phyloP scores from a whole-genome alignment of 257 asterid species.

The Ligustrum vulgare region DNA sequence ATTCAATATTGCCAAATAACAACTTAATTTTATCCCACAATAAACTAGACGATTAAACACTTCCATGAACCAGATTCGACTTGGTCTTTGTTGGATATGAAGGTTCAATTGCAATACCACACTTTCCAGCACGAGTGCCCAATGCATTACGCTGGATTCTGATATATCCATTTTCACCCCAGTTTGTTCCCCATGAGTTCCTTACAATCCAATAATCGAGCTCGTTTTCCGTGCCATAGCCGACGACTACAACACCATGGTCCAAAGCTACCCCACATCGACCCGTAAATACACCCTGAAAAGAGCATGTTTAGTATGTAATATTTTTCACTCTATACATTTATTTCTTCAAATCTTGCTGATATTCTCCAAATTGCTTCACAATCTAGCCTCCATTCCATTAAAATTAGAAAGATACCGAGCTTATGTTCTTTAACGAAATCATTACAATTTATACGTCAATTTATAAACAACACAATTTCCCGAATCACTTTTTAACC shows the following conservation, averaged over 20 bases:
- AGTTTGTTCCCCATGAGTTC: constrained; percentile 77
- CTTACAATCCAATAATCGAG: constrained; percentile 72
- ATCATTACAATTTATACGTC: too few relatives aligned
- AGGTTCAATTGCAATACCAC: constrained; percentile 70
- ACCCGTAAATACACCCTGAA: constrained; percentile 65
- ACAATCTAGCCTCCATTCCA: constrained; percentile 29
- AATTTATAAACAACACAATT: too few relatives aligned
- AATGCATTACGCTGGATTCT: constrained; percentile 50
- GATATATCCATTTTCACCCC: constrained; percentile 83
- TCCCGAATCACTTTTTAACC: too few relatives aligned
- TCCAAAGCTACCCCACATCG: constrained; percentile 57
- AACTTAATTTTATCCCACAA: not conserved
- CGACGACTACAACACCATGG: constrained; percentile 83
- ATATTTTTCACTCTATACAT: not conserved
- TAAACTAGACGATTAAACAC: not conserved
- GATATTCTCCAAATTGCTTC: too few relatives aligned
- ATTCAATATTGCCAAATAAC: not conserved
- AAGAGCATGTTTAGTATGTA: not conserved
- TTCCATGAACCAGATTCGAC: constrained; percentile 7
- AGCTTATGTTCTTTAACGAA: too few relatives aligned
- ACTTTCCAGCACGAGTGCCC: constrained; percentile 41
- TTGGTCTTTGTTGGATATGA: constrained; percentile 66
- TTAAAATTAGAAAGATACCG: too few relatives aligned
- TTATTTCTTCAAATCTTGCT: too few relatives aligned
- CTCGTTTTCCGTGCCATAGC: constrained; percentile 65